A percentile compares a stretch with the other conserved stretches of the same genome.
Evolutionary conservation across 2,329 filamentous ascomycete species (phyloP).

Genomic region (Aspergillus sp.): DNA sequence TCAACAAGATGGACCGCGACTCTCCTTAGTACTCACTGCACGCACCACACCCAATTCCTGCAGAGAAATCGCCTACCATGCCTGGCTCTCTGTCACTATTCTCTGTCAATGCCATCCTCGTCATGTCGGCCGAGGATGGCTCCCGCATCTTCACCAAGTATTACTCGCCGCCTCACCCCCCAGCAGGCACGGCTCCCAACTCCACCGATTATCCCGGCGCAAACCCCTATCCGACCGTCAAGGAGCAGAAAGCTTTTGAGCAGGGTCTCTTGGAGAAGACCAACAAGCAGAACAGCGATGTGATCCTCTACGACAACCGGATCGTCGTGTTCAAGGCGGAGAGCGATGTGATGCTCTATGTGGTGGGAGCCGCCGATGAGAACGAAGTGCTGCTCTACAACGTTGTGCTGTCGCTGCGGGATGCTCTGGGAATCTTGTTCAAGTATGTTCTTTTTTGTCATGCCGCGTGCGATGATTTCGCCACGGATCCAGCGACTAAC

Average conservation of each 20-base stretch:
- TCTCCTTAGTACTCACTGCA: slow-evolving; percentile 1
- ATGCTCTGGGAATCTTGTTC: slow-evolving; percentile 84
- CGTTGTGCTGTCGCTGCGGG: slow-evolving; percentile 84
- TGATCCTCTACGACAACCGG: slow-evolving; percentile 95
- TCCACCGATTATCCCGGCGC: slow-evolving; percentile 59
- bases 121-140: slow-evolving; percentile 82
- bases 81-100: slow-evolving; percentile 72
- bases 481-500: slow-evolving; percentile 13
- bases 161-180: slow-evolving; percentile 69
- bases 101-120: slow-evolving; percentile 72
- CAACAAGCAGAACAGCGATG: slow-evolving; percentile 89
- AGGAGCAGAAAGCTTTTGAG: slow-evolving; percentile 94
- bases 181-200: slow-evolving; percentile 57
- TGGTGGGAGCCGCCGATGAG: slow-evolving; percentile 86
- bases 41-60: background rate
- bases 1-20: slow-evolving; percentile 4
- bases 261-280: slow-evolving; percentile 96
- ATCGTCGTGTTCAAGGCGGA: slow-evolving; percentile 98
- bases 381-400: slow-evolving; percentile 97
- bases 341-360: slow-evolving; percentile 93
- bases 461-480: background rate
- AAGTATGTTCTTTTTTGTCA: slow-evolving; percentile 59
- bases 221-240: slow-evolving; percentile 82
- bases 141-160: slow-evolving; percentile 93
- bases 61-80: slow-evolving; percentile 49